Evolutionary conservation across 306 rosid species (phyloP), one percentile per base, ranked within the genome.

Genomic region (Oxytropis ochrocephala): DNA sequence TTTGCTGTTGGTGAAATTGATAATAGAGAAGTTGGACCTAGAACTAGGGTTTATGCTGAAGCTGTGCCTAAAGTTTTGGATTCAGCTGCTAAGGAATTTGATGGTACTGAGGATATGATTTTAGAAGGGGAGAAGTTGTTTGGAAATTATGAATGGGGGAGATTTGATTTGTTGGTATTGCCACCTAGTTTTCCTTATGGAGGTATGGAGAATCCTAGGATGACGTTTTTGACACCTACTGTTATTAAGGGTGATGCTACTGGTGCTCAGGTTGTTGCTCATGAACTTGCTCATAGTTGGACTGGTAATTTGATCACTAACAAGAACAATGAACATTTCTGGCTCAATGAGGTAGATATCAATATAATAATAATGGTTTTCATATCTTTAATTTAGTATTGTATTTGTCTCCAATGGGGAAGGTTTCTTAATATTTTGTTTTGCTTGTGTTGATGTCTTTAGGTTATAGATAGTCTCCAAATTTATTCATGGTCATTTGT

Each of bases 121-220:
- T 70, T 69, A 81, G 91, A 91, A 73, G 97, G 96, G 0, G 97
- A 91, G 83, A 82, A n/a, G 66, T 48, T 94, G 51, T 91, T 88
- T 64, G 97, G 96, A 32, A 66, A 80, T 0, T 94, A 88, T 48
- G 95, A 81, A 0, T 94, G 99, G 99, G 99, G 83, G 76, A 79
- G 97, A 24, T 94, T 94, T 61, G 99, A 94, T 77, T 53, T 94
- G 66, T 62, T 94, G 62, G 99, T 94, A 30, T 71, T 94, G 81
- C 97, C 99, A 0, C 91, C 97, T 3, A 94, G 99, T 83, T 94
- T 94, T 79, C 97, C 95, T 5, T 88, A 87, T 57, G 97, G 87
- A 1, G 98, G 97, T 0, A 94, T 94, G 98, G 98, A 94, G 88
- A 94, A 94, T 72, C 98, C 98, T 2, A 88, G 90, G 82, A 88